Evolutionary conservation across 768 basidiomycete genomes (phyloP).

Genomic region (Tephrocybe sp.): DNA sequence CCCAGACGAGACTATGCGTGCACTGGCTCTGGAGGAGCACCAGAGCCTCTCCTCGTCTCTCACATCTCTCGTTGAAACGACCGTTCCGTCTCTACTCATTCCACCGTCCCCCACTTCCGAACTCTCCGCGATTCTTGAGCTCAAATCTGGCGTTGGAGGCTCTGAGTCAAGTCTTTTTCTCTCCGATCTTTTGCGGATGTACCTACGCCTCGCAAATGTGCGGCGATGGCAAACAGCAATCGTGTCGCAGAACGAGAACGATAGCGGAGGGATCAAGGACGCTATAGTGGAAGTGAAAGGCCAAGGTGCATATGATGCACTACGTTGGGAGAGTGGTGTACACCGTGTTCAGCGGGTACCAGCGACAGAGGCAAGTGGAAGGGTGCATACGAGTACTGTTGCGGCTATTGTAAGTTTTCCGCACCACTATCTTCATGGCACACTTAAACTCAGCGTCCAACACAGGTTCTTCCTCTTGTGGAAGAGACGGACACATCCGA

Average conservation of each 20-base stretch:
- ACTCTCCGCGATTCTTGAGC: slow-evolving; percentile 80
- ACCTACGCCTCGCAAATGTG: slow-evolving; percentile 59
- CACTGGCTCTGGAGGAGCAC: slow-evolving; percentile 71
- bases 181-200: slow-evolving; percentile 78
- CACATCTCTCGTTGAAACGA: slow-evolving; percentile 32
- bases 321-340: slow-evolving; percentile 93
- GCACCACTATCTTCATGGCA: neutral
- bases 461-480: slow-evolving; percentile 76
- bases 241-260: slow-evolving; percentile 55
- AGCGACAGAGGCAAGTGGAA: slow-evolving; percentile 81
- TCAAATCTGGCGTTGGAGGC: slow-evolving; percentile 93
- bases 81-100: slow-evolving; percentile 70
- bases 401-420: slow-evolving; percentile 67
- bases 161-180: slow-evolving; percentile 85
- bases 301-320: slow-evolving; percentile 68
- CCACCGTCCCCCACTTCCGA: slow-evolving; percentile 65
- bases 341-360: slow-evolving; percentile 96
- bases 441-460: neutral
- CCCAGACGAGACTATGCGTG: slow-evolving; percentile 70
- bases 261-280: slow-evolving; percentile 70
- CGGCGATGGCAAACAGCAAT: slow-evolving; percentile 59
- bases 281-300: slow-evolving; percentile 81
- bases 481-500: slow-evolving; percentile 65
- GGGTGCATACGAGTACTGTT: slow-evolving; percentile 91
- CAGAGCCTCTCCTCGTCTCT: slow-evolving; percentile 37